Evolutionary conservation across 768 basidiomycete species (phyloP), one percentile per base, ranked within the genome.

Genomic region (Porpolomopsis calyptriformis): DNA sequence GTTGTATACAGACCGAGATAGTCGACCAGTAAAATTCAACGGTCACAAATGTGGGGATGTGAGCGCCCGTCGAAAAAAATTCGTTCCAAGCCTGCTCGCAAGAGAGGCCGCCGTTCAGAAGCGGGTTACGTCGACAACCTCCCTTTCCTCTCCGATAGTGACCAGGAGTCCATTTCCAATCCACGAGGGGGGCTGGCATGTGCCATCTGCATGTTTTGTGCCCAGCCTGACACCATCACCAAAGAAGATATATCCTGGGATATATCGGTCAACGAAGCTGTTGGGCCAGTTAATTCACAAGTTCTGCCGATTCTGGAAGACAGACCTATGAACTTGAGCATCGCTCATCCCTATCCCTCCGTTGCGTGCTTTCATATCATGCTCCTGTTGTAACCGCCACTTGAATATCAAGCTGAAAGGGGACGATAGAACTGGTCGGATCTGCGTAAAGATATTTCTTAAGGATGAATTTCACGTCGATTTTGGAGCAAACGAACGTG

Each of bases 221-320:
- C 55, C 55, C 38, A 44, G 34, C 1, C 43, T 52, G 3, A 85
- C 65, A 9, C 81, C 77, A 18, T 77, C 76, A 3, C 73, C 78
- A 56, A 86, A 97, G 58, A 93, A 83, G 49, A 94, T 79, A 57
- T 96, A 97, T 2, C 85, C 88, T 1, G 92, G 92, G 53, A 97
- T 91, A 61, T 96, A 96, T 3, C 93, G 80, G 61, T 91, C 85
- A 4, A 93, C 79, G 58, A 94, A 94, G 27, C 85, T 89, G 56
- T 27, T 20, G 34, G 23, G 18, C 4, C 44, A 18, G 42, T 39
- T 48, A 41, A 19, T 49, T 40, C 46, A 31, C 51, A 38, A 31
- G n/a, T n/a, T n/a, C n/a, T n/a, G n/a, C n/a, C n/a, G n/a, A n/a
- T n/a, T n/a, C n/a, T n/a, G n/a, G n/a, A 38, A 35, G 29, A 41